Evolutionary conservation across 2,329 filamentous ascomycete species (phyloP), one percentile per base, ranked within the genome.

Genomic region (Coniochaeta prunicola): DNA sequence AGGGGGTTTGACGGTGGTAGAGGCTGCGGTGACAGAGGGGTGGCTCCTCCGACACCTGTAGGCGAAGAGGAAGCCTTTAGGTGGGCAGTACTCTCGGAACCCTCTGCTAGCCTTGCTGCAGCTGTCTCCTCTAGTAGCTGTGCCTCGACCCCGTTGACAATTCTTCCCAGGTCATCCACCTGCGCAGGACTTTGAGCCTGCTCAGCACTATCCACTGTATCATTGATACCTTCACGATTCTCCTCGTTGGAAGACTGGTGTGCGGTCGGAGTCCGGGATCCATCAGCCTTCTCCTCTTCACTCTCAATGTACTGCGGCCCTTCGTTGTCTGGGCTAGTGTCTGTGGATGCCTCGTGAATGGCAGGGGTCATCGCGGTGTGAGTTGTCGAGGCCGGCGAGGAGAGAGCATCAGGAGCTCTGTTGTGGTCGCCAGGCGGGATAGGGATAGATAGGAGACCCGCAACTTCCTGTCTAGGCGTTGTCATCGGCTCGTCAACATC

Each of bases 241-340:
- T 57, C 53, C 24, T 59, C 58, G 59, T 60, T 53, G 3, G n/a
- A 58, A n/a, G 59, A 56, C 60, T 60, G 33, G 56, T 63, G 69
- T 13, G 67, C 67, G 9, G 64, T 65, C 53, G 69, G 65, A 54
- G 72, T 68, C 54, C 60, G 70, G 67, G 65, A 76, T 68, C 67
- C 75, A 65, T 63, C 75, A 61, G 59, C 60, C 34, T 78, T 78
- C 60, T 79, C 75, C 24, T 80, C 77, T 21, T 59, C 62, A n/a
- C 74, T 73, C 34, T 85, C 78, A 17, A 77, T 70, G 64, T 82
- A 83, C 48, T 82, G 80, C 54, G 82, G 77, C 19, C 78, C 80
- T 55, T 91, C 88, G 58, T 88, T 83, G 58, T 89, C 88, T 1
- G 88, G 86, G 65, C 88, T 92, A 1, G 89, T 92, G 64, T 88